Percentiles rank a stretch among this genome's conserved stretches.
phyloP scores from a whole-genome alignment of 2,329 filamentous ascomycete species.

The Dactylellina cionopaga region DNA sequence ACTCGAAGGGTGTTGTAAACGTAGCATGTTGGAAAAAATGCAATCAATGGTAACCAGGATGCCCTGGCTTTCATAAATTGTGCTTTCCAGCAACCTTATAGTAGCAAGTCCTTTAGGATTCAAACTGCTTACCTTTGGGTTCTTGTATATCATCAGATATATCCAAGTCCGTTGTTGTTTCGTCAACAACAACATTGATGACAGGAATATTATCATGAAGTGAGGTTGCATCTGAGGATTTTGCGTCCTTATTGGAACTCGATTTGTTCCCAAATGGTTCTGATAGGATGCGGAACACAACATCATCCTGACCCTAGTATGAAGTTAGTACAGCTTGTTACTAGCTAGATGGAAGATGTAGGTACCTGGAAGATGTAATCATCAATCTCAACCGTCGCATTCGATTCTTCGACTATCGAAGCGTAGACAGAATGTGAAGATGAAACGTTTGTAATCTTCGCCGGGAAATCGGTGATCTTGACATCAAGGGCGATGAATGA shows the following conservation, averaged over 20 bases:
- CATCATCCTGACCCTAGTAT: constrained; percentile 41
- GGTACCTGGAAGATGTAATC: constrained; percentile 44
- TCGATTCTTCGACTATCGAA: constrained; percentile 39
- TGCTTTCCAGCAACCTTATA: constrained; percentile 13
- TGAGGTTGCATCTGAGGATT: not conserved
- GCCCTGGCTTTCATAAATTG: not conserved
- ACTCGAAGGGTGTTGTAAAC: constrained; percentile 7
- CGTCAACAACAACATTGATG: constrained; percentile 38
- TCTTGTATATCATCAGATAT: not conserved
- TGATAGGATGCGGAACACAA: constrained; percentile 38
- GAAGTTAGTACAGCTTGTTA: not conserved
- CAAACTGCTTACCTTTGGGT: constrained; percentile 26
- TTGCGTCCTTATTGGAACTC: not conserved
- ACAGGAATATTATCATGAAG: constrained; percentile 20
- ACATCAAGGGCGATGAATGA: constrained; percentile 49
- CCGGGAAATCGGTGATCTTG: constrained; percentile 34
- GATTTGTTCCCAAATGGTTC: constrained; percentile 9
- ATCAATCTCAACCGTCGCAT: constrained; percentile 40
- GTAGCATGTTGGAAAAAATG: constrained; percentile 20
- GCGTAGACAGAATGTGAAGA: constrained; percentile 47
- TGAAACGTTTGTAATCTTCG: constrained; percentile 40
- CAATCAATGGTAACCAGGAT: not conserved
- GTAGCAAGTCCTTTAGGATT: not conserved
- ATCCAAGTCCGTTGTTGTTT: constrained; percentile 15
- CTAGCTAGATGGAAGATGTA: not conserved